Conservation (phyloP, 2,329 filamentous ascomycete genomes). For the Hypomyces perniciosus region DNA sequence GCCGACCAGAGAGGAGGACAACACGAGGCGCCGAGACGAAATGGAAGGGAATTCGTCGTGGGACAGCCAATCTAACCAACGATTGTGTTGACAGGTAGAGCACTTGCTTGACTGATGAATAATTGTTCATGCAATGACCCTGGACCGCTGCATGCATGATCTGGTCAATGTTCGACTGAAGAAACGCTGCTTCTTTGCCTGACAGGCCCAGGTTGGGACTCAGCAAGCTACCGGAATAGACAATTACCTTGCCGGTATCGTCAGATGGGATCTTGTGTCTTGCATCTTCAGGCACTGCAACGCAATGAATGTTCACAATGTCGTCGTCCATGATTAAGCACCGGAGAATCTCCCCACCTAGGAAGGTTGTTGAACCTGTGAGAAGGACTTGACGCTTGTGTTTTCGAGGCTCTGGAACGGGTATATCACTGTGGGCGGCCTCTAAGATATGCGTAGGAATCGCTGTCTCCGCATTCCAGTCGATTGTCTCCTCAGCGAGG, state of each 20-base stretch:
- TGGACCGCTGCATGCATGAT: constrained; percentile 46
- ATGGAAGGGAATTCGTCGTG: constrained; percentile 25
- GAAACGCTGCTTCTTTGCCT: neutral
- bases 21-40: constrained; percentile 27
- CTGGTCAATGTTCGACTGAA: constrained; percentile 24
- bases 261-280: constrained; percentile 1
- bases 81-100: constrained; percentile 24
- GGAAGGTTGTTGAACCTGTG: neutral
- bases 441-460: neutral
- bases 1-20: constrained; percentile 9
- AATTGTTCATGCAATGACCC: constrained; percentile 26
- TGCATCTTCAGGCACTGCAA: neutral
- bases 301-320: neutral
- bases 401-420: neutral
- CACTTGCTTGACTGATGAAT: constrained; percentile 19
- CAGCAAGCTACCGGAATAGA: constrained; percentile 8
- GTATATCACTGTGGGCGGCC: neutral
- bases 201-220: constrained; percentile 6
- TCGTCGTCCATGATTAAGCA: neutral
- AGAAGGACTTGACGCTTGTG: neutral
- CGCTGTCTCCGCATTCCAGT: constrained; percentile 21
- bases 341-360: neutral
- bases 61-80: constrained; percentile 21
- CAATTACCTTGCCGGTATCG: neutral
- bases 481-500: constrained; percentile 5